A percentile compares a stretch with the other conserved stretches of the same genome.
Evolutionary conservation across 148 eudicot species (phyloP).

Genomic region (Chenopodium berlandieri): DNA sequence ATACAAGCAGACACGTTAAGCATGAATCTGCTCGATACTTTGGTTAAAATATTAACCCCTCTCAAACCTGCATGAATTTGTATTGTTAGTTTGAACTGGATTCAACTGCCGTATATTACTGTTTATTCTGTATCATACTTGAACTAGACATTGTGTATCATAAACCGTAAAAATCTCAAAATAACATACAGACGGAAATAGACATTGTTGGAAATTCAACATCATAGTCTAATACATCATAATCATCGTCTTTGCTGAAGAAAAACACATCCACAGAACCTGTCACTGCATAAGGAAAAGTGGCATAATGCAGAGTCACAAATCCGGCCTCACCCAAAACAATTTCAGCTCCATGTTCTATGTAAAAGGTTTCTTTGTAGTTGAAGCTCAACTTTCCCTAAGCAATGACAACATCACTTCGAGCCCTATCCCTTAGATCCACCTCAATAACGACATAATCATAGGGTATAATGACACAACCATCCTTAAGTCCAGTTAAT

Average conservation of each 20-base stretch:
- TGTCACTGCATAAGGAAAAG: not conserved
- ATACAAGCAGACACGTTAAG: conserved; percentile 80
- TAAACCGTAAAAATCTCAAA: too few species aligned
- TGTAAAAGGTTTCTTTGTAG: not conserved
- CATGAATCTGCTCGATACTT: conserved; percentile 13
- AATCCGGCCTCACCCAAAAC: not conserved
- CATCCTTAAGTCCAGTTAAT: not conserved
- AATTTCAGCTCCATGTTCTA: not conserved
- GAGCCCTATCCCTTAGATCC: too few species aligned
- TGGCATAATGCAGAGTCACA: not conserved
- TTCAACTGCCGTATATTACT: too few species aligned
- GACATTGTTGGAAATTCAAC: too few species aligned
- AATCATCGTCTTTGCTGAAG: conserved; percentile 2
- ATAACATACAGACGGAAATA: too few species aligned
- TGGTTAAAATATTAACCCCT: too few species aligned
- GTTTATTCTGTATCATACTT: too few species aligned
- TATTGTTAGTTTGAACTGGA: too few species aligned
- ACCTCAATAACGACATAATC: too few species aligned
- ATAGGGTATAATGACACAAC: not conserved
- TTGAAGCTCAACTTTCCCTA: too few species aligned
- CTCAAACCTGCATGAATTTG: not conserved
- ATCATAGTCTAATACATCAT: not conserved
- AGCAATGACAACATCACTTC: too few species aligned
- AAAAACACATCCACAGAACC: not conserved
- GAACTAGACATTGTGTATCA: too few species aligned